Percentiles rank a stretch among this genome's conserved stretches.
These are phyloP conservation scores for Silene conica DNA, from an alignment of 148 eudicot species.

Conservation along the genomic window DNA sequence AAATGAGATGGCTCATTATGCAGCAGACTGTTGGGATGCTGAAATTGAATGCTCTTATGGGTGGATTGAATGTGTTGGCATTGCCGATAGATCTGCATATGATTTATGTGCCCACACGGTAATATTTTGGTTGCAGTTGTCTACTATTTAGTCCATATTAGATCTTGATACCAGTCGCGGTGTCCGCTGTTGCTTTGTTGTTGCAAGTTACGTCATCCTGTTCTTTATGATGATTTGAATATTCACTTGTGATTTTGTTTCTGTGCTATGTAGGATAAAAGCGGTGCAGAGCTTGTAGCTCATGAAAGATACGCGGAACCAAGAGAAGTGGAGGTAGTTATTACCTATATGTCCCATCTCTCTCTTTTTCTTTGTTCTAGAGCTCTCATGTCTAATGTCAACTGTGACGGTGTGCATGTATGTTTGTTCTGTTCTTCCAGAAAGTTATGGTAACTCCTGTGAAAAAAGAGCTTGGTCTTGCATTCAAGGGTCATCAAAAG, in stretches of 20 bases:
- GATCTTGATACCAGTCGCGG: no score
- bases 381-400: not conserved
- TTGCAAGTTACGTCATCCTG: not conserved
- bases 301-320: constrained; percentile 82
- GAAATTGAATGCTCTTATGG: constrained; percentile 94
- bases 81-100: constrained; percentile 92
- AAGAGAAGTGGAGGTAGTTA: constrained; percentile 76
- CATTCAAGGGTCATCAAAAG: constrained; percentile 89
- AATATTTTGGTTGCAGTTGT: constrained; percentile 18
- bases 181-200: no score
- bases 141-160: not conserved
- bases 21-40: constrained; percentile 99
- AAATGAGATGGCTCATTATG: constrained; percentile 99
- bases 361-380: not conserved
- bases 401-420: not conserved
- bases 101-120: constrained; percentile 93
- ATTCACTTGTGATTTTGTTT: constrained; percentile 5
- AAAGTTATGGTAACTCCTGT: constrained; percentile 76
- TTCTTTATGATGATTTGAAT: not conserved
- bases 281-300: constrained; percentile 84
- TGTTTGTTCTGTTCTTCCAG: constrained; percentile 37
- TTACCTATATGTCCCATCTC: not conserved
- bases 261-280: constrained; percentile 53
- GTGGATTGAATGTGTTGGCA: constrained; percentile 99
- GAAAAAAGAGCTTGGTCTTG: constrained; percentile 90